A percentile compares a stretch with the other conserved stretches of the same genome.
phyloP scores from a whole-genome alignment of 1,284 basidiomycete species.

The Lentinus polychrous region DNA sequence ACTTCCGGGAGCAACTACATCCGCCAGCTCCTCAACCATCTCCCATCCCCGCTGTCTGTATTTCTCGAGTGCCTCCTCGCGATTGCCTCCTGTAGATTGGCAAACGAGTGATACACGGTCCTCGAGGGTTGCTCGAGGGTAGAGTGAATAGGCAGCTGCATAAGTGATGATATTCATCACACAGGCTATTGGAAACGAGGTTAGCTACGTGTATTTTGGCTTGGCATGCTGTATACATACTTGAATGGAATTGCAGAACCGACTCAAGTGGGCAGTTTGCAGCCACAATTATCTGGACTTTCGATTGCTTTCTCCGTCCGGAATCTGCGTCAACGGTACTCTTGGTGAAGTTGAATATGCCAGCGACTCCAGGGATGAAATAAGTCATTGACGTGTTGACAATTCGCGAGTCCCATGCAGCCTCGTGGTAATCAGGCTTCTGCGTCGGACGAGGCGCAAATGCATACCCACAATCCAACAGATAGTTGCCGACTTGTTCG shows the following conservation, averaged over 20 bases:
- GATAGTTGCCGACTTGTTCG: constrained; percentile 16
- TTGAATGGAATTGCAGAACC: constrained; percentile 12
- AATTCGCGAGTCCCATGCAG: constrained; percentile 8
- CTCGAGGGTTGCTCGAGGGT: constrained; percentile 24
- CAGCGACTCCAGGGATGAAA: constrained; percentile 1
- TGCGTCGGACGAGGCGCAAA: constrained; percentile 16
- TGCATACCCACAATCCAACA: constrained; percentile 16
- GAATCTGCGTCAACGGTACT: not conserved
- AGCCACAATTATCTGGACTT: constrained; percentile 12
- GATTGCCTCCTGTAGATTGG: constrained; percentile 5
- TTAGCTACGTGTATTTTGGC: too few species aligned
- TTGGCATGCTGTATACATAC: constrained; percentile 7
- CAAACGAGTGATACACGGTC: constrained; percentile 15
- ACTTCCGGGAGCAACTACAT: not conserved
- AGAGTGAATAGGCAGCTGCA: constrained; percentile 22
- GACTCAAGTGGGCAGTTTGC: constrained; percentile 7
- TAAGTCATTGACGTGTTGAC: not conserved
- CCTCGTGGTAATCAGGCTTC: constrained; percentile 13
- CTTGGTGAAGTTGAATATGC: constrained; percentile 10
- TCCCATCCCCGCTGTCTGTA: constrained; percentile 21
- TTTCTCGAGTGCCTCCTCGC: constrained; percentile 15
- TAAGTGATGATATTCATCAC: constrained; percentile 24
- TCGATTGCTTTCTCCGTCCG: constrained; percentile 1
- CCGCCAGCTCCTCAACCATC: constrained; percentile 5
- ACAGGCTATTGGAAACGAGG: constrained; percentile 31